Percentiles rank a stretch among this genome's conserved stretches.
These are phyloP conservation scores for Macrolepiota dolichaula DNA, from an alignment of 768 basidiomycete genomes.

Conservation along the genomic window DNA sequence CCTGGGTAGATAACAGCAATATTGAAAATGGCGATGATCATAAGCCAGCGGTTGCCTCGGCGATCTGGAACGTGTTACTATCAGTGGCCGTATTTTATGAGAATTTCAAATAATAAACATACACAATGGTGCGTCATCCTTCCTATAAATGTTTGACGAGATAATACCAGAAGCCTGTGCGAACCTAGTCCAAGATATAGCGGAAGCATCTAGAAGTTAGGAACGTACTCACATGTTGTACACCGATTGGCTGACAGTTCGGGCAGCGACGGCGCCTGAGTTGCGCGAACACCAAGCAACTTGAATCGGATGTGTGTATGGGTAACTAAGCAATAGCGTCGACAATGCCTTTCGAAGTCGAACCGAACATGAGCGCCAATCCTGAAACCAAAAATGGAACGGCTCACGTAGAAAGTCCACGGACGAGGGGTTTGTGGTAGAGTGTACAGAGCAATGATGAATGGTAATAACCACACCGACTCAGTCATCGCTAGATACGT, in stretches of 20 bases:
- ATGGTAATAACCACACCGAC: conserved; percentile 59
- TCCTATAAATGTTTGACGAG: conserved; percentile 53
- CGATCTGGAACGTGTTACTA: conserved; percentile 30
- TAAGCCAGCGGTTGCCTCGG: conserved; percentile 56
- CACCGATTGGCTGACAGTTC: conserved; percentile 56
- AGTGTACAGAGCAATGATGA: conserved; percentile 52
- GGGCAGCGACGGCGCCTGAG: conserved; percentile 54
- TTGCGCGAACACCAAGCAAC: conserved; percentile 62
- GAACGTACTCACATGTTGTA: conserved; percentile 43
- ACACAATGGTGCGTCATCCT: conserved; percentile 57
- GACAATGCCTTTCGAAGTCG: conserved; percentile 15
- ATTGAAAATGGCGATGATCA: conserved; percentile 49
- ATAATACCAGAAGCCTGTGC: conserved; percentile 34
- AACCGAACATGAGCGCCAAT: background rate
- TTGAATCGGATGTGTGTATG: conserved; percentile 48
- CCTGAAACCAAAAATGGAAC: background rate
- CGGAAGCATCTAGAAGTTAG: too few species aligned
- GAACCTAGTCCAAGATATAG: conserved; percentile 4
- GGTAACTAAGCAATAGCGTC: conserved; percentile 15
- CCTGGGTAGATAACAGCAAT: conserved; percentile 48
- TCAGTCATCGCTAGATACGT: conserved; percentile 49
- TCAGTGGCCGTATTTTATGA: background rate
- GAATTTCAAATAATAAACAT: conserved; percentile 11
- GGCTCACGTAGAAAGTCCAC: conserved; percentile 48
- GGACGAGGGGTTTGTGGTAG: conserved; percentile 40